Percentiles rank a stretch among this genome's conserved stretches.
These are phyloP conservation scores for Cytospora chrysosperma DNA, from an alignment of 2,329 filamentous ascomycete genomes.

Conservation along the genomic window DNA sequence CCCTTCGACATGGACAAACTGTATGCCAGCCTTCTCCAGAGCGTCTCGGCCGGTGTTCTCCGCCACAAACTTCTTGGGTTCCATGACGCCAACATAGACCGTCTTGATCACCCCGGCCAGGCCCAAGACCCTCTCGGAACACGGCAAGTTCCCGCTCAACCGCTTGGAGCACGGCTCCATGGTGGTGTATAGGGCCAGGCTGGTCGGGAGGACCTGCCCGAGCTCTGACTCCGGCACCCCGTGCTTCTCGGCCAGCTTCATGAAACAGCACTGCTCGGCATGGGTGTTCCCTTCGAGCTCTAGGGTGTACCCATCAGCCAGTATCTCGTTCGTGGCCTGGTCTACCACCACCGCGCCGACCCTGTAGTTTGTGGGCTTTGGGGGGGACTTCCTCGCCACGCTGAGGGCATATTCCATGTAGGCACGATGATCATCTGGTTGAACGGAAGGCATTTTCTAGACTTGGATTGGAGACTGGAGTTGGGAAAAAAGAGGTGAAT, in stretches of 20 bases:
- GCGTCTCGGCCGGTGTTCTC: conserved; percentile 72
- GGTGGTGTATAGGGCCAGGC: conserved; percentile 78
- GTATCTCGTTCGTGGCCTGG: conserved; percentile 53
- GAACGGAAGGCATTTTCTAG: conserved; percentile 27
- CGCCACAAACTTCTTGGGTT: conserved; percentile 87
- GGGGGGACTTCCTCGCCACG: conserved; percentile 76
- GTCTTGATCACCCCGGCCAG: conserved; percentile 63
- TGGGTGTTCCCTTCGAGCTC: conserved; percentile 93
- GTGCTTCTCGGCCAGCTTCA: conserved; percentile 62
- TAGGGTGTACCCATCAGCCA: conserved; percentile 85
- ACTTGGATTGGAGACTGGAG: neutral
- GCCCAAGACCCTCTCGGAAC: conserved; percentile 74
- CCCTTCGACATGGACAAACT: conserved; percentile 70
- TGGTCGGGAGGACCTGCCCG: conserved; percentile 47
- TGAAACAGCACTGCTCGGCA: conserved; percentile 88
- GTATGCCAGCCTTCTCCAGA: conserved; percentile 70
- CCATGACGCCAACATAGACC: conserved; percentile 84
- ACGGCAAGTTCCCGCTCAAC: conserved; percentile 71
- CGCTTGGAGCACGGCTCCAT: conserved; percentile 82
- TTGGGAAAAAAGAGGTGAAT: neutral
- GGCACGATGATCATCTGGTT: conserved; percentile 43
- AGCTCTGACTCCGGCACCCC: conserved; percentile 55
- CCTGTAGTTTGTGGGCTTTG: conserved; percentile 87
- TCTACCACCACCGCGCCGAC: conserved; percentile 87
- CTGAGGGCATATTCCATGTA: conserved; percentile 70